Evolutionary conservation across 257 asterid genomes (phyloP), one percentile per base, ranked within the genome.

Genomic region (Linaria vulgaris): DNA sequence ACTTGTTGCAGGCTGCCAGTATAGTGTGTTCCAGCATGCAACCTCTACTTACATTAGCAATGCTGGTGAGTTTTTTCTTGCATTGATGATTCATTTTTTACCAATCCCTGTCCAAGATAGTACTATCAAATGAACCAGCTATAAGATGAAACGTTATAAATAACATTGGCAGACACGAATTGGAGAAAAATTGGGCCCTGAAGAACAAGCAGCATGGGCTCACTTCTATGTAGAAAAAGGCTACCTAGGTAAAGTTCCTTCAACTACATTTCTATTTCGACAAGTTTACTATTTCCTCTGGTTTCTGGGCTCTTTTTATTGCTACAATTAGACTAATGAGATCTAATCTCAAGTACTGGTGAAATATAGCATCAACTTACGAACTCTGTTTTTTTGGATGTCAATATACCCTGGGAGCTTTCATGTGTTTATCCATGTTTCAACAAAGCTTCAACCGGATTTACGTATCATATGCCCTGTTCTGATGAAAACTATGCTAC

Each of bases 1-100:
- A 8, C 55, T 51, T 63, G 63, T 54, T 38, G 41, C 86, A 88
- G 96, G 82, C 69, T 69, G 87, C 96, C 67, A 86, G 86, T 61
- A 76, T 89, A 38, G 85, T 89, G 52, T 61, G 84, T 37, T 86
- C 95, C 20, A 84, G 87, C 63, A 82, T 86, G 41, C 95, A 89
- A 69, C 95, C 96, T 62, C 88, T 89, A 27, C 95, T 79, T 76
- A 89, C 84, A 94, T 14, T 79, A 69, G 52, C 87, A 6, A 30
- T 82, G 63, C 75, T 79, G 85, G 96, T 89, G 65, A 64, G 78
- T 65, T 52, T 49, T 54, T n/a, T n/a, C n/a, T n/a, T n/a, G n/a
- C n/a, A n/a, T n/a, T n/a, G n/a, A n/a, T n/a, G n/a, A n/a, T n/a
- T n/a, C n/a, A n/a, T n/a, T n/a, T n/a, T n/a, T n/a, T n/a, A n/a